Conservation (phyloP, 805 yeast genomes). For the Kodamaea lidongshanica region DNA sequence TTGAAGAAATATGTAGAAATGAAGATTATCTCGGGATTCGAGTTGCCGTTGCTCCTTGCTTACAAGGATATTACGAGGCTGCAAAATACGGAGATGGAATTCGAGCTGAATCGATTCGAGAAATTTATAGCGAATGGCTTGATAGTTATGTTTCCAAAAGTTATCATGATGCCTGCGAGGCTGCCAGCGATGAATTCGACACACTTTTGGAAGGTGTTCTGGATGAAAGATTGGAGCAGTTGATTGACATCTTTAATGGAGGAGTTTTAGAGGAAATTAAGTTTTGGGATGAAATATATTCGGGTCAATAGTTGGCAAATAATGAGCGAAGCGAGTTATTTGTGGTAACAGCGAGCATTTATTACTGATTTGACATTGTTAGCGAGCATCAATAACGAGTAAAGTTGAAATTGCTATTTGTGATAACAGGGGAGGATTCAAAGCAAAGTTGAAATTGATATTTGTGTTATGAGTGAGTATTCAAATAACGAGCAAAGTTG, state of each 20-base stretch:
- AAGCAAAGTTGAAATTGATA: no score
- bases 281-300: conserved; percentile 68
- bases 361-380: no score
- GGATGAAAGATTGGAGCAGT: conserved; percentile 40
- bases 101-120: conserved; percentile 16
- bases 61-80: conserved; percentile 65
- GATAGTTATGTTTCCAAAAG: conserved; percentile 54
- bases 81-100: conserved; percentile 21
- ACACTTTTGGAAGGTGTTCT: conserved; percentile 36
- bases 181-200: conserved; percentile 48
- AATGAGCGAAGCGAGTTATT: no score
- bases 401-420: no score
- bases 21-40: conserved; percentile 60
- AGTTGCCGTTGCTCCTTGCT: conserved; percentile 68
- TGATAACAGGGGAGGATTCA: no score
- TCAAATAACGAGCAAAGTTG: no score
- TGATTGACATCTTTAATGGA: conserved; percentile 52
- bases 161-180: conserved; percentile 31
- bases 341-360: no score
- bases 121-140: conserved; percentile 49
- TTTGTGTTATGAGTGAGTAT: no score
- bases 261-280: conserved; percentile 56
- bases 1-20: conserved; percentile 45
- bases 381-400: no score
- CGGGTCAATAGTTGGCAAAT: no score